Evolutionary conservation across 495 filamentous ascomycete genomes (phyloP), one percentile per base, ranked within the genome.

Genomic region (Pyrenula aspistea): DNA sequence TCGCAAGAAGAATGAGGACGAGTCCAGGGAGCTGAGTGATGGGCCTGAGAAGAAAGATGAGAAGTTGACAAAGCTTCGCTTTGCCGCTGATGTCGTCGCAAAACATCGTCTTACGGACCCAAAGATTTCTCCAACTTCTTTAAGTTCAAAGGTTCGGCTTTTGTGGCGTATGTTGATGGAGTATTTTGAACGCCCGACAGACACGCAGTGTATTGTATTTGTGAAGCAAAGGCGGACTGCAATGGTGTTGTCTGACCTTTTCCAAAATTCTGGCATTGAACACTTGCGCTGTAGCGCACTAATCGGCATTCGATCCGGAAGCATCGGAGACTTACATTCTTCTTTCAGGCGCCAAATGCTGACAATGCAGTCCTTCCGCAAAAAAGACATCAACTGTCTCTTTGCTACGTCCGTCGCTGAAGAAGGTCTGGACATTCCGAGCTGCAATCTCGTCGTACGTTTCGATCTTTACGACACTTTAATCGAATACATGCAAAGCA

Each of bases 401-500:
- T 85, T 96, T 66, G 85, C 90, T 36, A 96, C 93, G 2, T 91
- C 89, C 1, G 87, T 96, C 2, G 93, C 87, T 1, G 93, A 98
- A 67, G 93, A 98, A 69, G 93, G 93, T 2, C 80, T 98, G 25
- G 93, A 98, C 69, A 91, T 97, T 50, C 91, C 92, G 0, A 89
- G 95, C 61, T 98, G 93, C 76, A 96, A 95, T 61, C 68, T 94
- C 12, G 82, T 98, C 22, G 80, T 98, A 53, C 78, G 85, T 21
- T 98, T 96, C 63, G 86, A 96, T 67, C 77, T 96, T n/a, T 95
- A 91, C 67, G 67, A 79, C 10, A 96, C 93, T 0, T 74, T 96
- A 66, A 97, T 98, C 56, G 89, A 95, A 65, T 97, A 96, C 67
- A 85, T 98, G 19, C 93, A 98, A 67, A 96, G 91, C 20, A 79